phyloP scores from a whole-genome alignment of 768 basidiomycete species.

The Boletus subcaerulescens region DNA sequence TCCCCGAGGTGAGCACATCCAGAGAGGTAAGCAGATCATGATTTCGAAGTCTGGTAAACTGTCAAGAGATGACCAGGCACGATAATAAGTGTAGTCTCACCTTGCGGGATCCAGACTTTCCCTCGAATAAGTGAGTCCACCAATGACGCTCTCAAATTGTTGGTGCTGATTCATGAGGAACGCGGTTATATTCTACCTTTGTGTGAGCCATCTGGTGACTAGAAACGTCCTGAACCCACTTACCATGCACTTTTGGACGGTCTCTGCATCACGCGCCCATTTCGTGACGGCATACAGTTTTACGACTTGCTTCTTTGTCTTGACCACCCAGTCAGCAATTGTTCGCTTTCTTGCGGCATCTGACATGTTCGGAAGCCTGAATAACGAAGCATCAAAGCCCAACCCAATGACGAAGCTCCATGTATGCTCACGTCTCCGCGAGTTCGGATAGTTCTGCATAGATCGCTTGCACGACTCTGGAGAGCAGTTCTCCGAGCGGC shows the following conservation, averaged over 20 bases:
- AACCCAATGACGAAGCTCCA: background rate
- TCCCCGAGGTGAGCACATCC: slow-evolving; percentile 83
- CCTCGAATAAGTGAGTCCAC: slow-evolving; percentile 59
- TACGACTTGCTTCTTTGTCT: slow-evolving; percentile 84
- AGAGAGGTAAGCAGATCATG: slow-evolving; percentile 91
- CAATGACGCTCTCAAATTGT: slow-evolving; percentile 73
- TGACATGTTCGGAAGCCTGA: slow-evolving; percentile 77
- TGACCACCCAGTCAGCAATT: slow-evolving; percentile 87
- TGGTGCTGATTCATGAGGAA: slow-evolving; percentile 84
- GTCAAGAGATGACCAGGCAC: background rate
- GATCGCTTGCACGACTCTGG: slow-evolving; percentile 72
- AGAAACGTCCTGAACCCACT: background rate
- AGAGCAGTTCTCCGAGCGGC: slow-evolving; percentile 67
- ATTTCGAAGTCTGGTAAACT: slow-evolving; percentile 68
- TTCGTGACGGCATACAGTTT: slow-evolving; percentile 85
- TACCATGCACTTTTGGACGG: slow-evolving; percentile 87
- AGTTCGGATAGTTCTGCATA: slow-evolving; percentile 82
- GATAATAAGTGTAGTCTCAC: slow-evolving; percentile 36
- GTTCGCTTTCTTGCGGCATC: slow-evolving; percentile 76
- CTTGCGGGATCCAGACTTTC: slow-evolving; percentile 75
- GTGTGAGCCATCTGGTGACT: background rate
- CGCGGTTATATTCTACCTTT: slow-evolving; percentile 72
- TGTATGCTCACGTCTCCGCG: slow-evolving; percentile 72
- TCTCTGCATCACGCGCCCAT: slow-evolving; percentile 82
- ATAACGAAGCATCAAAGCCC: slow-evolving; percentile 2